These are phyloP conservation scores for Dunaliella sp. DNA, from an alignment of 139 green algal genomes.

Conservation along the genomic window DNA sequence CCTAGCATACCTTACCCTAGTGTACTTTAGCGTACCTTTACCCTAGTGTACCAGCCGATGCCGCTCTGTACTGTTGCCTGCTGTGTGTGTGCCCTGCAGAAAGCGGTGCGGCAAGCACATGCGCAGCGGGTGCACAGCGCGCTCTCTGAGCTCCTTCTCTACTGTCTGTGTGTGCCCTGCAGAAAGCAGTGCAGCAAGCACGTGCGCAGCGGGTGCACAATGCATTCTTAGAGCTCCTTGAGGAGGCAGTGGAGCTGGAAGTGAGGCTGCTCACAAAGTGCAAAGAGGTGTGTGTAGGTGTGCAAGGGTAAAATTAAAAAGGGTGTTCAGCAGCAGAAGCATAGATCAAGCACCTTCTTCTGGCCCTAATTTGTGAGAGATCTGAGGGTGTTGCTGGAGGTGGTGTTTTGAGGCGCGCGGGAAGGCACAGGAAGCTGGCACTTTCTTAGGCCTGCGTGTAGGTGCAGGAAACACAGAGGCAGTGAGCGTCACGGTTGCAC, in stretches of 20 bases:
- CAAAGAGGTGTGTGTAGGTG: conserved; percentile 9
- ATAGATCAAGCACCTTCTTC: too few relatives aligned
- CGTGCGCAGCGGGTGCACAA: neutral
- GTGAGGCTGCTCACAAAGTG: conserved; percentile 7
- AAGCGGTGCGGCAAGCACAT: conserved; percentile 20
- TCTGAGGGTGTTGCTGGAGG: too few relatives aligned
- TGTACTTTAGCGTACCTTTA: too few relatives aligned
- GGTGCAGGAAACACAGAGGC: too few relatives aligned
- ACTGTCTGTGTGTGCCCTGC: neutral
- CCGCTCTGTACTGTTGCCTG: neutral
- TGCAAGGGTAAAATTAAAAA: too few relatives aligned
- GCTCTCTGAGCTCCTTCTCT: conserved; percentile 50
- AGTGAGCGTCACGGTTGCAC: too few relatives aligned
- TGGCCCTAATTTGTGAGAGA: too few relatives aligned
- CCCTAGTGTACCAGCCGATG: neutral
- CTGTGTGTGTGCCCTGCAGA: conserved; percentile 14
- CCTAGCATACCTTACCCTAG: too few relatives aligned
- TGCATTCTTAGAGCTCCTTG: conserved; percentile 54
- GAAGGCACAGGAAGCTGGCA: too few relatives aligned
- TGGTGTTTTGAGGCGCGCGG: too few relatives aligned
- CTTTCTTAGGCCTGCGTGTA: too few relatives aligned
- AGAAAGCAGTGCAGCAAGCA: conserved; percentile 26
- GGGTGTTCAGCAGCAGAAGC: too few relatives aligned
- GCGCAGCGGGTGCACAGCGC: neutral
- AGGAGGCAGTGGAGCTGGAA: conserved; percentile 55